Evolutionary conservation across 441 rosid species (phyloP).

Genomic region (Populus trichocarpa): DNA sequence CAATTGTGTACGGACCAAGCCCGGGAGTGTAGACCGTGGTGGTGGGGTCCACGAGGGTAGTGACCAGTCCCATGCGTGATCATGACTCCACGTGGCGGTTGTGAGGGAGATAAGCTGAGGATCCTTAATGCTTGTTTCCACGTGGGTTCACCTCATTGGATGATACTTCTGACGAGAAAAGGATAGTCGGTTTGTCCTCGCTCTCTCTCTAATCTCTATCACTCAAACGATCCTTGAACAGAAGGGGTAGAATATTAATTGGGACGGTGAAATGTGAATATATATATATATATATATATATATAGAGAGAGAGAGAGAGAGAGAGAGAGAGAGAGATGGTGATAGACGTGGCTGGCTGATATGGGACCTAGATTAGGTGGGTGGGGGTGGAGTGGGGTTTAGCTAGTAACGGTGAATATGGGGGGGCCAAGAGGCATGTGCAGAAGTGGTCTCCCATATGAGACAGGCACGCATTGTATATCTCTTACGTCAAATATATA

Average conservation of each 20-base stretch:
- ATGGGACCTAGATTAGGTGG: conserved; percentile 11
- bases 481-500: no score
- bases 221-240: neutral
- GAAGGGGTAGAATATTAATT: neutral
- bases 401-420: neutral
- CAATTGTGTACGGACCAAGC: neutral
- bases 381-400: neutral
- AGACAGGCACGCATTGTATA: neutral
- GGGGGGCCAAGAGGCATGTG: conserved; percentile 18
- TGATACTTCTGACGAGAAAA: neutral
- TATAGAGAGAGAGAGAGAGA: no score
- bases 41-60: conserved; percentile 20
- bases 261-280: neutral
- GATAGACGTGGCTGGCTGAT: neutral
- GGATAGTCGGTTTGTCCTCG: conserved; percentile 45
- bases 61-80: conserved; percentile 36
- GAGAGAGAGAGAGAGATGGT: neutral
- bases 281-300: neutral
- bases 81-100: conserved; percentile 39
- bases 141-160: conserved; percentile 32
- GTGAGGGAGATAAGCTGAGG: neutral
- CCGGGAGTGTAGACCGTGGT: neutral
- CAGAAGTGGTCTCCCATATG: conserved; percentile 12
- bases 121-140: conserved; percentile 15
- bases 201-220: neutral